Percentiles rank a stretch among this genome's conserved stretches.
phyloP scores from a whole-genome alignment of 805 yeast species.

The Monosporozyma aquatica region DNA sequence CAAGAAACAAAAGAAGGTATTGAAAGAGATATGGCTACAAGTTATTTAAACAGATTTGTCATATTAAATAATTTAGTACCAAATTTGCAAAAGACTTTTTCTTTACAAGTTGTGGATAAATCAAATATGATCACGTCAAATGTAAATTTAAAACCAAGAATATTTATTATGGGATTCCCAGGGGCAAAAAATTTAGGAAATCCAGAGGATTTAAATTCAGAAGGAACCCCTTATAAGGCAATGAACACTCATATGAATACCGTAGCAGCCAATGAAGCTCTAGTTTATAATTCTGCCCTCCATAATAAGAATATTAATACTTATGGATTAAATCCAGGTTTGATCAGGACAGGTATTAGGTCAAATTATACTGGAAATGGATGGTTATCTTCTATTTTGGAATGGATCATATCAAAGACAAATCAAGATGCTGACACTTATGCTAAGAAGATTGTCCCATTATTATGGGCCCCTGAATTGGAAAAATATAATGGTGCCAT shows the following conservation, averaged over 20 bases:
- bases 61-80: slow-evolving; percentile 26
- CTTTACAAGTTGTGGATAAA: not conserved
- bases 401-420: slow-evolving; percentile 27
- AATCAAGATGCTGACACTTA: slow-evolving; percentile 30
- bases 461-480: slow-evolving; percentile 26
- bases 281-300: slow-evolving; percentile 21
- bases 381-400: slow-evolving; percentile 20
- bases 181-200: slow-evolving; percentile 30
- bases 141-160: slow-evolving; percentile 21
- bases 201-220: slow-evolving; percentile 31
- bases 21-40: slow-evolving; percentile 34
- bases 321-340: slow-evolving; percentile 36
- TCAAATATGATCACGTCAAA: not conserved
- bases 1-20: slow-evolving; percentile 33
- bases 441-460: slow-evolving; percentile 28
- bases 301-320: slow-evolving; percentile 16
- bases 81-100: slow-evolving; percentile 9
- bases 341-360: slow-evolving; percentile 32
- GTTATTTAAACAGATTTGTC: slow-evolving; percentile 31
- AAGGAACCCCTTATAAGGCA: slow-evolving; percentile 22
- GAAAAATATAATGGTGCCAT: slow-evolving; percentile 26
- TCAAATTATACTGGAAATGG: slow-evolving; percentile 28
- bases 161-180: slow-evolving; percentile 35
- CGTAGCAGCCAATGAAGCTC: slow-evolving; percentile 36
- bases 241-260: slow-evolving; percentile 32